Evolutionary conservation across 805 yeast species (phyloP).

Genomic region (Ogataea salicorniae): DNA sequence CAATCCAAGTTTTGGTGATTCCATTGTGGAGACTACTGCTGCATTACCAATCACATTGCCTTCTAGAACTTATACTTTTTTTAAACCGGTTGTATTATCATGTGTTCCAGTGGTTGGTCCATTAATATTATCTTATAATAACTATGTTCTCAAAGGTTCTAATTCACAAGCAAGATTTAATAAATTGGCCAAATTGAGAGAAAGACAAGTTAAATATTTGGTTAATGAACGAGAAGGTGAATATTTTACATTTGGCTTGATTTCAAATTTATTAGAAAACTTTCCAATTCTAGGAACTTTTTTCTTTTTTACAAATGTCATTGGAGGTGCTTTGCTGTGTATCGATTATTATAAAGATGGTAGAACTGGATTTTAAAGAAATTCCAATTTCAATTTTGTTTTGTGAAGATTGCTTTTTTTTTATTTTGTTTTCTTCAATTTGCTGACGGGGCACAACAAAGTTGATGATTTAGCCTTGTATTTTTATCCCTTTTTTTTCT

Average conservation of each 20-base stretch:
- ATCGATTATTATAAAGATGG: conserved; percentile 25
- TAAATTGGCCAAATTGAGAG: conserved; percentile 21
- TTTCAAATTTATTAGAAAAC: conserved; percentile 46
- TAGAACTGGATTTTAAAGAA: conserved; percentile 11
- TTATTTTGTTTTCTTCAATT: no score
- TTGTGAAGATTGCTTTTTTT: not conserved
- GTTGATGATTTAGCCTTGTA: no score
- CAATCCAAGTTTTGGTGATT: conserved; percentile 22
- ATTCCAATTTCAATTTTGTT: not conserved
- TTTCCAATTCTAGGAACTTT: conserved; percentile 40
- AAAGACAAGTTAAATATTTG: conserved; percentile 23
- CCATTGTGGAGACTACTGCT: conserved; percentile 8
- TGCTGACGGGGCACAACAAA: no score
- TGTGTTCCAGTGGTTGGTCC: conserved; percentile 25
- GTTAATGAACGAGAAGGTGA: conserved; percentile 32
- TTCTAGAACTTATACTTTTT: conserved; percentile 1
- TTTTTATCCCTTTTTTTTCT: no score
- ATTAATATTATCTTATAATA: conserved; percentile 12
- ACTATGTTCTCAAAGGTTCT: conserved; percentile 15
- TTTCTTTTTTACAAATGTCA: conserved; percentile 53
- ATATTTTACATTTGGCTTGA: conserved; percentile 46
- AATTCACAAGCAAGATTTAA: conserved; percentile 18
- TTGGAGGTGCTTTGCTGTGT: conserved; percentile 64
- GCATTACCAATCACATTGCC: conserved; percentile 17
- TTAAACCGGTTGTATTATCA: conserved; percentile 15